Conservation (phyloP, 1,284 basidiomycete species). For the Boletus smithii region DNA sequence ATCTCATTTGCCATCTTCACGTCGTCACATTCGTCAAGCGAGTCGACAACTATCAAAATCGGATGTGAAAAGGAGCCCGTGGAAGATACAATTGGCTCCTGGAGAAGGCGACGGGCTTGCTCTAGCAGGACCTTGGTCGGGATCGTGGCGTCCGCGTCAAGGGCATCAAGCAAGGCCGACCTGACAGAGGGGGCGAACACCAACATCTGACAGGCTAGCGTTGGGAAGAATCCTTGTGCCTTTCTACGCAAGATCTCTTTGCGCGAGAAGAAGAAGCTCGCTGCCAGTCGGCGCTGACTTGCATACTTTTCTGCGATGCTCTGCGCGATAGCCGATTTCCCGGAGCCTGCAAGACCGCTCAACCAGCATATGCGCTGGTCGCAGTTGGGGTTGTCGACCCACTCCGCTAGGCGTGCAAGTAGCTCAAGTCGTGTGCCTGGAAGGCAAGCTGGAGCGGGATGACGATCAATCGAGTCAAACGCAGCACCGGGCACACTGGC, state of each 20-base stretch:
- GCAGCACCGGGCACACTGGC: slow-evolving; percentile 16
- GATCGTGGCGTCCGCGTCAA: slow-evolving; percentile 15
- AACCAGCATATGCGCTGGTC: slow-evolving; percentile 21
- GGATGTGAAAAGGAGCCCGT: slow-evolving; percentile 6
- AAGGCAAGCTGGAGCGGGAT: slow-evolving; percentile 23
- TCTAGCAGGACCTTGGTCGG: slow-evolving; percentile 21
- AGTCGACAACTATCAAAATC: slow-evolving; percentile 21
- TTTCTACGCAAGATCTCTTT: slow-evolving; percentile 19
- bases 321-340: slow-evolving; percentile 25
- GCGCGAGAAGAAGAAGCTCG: slow-evolving; percentile 28
- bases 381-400: slow-evolving; percentile 10
- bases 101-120: slow-evolving; percentile 18
- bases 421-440: slow-evolving; percentile 22
- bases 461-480: slow-evolving; percentile 22
- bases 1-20: slow-evolving; percentile 15
- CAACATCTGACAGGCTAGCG: slow-evolving; percentile 17
- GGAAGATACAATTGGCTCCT: slow-evolving; percentile 13
- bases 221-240: slow-evolving; percentile 19
- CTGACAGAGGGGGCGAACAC: slow-evolving; percentile 14
- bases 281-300: slow-evolving; percentile 13
- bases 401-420: slow-evolving; percentile 12
- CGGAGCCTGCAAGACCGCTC: slow-evolving; percentile 22
- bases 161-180: slow-evolving; percentile 7
- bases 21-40: slow-evolving; percentile 26
- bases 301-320: slow-evolving; percentile 22